These are phyloP conservation scores for Daedaleopsis sinensis DNA, from an alignment of 768 basidiomycete genomes.

Conservation along the genomic window DNA sequence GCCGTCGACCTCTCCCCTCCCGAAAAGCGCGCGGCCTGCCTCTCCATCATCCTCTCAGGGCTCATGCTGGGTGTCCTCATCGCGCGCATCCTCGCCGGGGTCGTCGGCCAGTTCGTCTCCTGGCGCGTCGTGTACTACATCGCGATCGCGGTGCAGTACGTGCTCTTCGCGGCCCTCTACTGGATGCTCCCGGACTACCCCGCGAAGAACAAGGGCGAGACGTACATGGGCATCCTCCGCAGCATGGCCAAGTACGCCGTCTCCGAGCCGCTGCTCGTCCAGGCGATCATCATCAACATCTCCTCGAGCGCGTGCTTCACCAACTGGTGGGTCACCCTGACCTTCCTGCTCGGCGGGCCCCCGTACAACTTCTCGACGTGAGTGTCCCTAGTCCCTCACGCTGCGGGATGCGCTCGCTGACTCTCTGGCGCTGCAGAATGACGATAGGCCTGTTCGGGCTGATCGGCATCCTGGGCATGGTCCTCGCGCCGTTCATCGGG, in stretches of 20 bases:
- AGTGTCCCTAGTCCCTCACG: slow-evolving; percentile 19
- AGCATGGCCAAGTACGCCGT: slow-evolving; percentile 78
- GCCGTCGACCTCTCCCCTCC: slow-evolving; percentile 84
- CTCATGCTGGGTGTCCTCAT: slow-evolving; percentile 75
- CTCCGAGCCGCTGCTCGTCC: slow-evolving; percentile 79
- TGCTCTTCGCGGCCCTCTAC: slow-evolving; percentile 62
- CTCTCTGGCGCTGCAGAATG: slow-evolving; percentile 34
- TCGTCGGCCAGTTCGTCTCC: slow-evolving; percentile 71
- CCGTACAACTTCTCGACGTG: slow-evolving; percentile 79
- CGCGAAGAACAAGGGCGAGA: slow-evolving; percentile 64
- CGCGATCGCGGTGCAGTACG: slow-evolving; percentile 67
- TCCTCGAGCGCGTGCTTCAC: slow-evolving; percentile 58
- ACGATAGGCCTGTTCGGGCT: slow-evolving; percentile 53
- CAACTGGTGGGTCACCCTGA: slow-evolving; percentile 57
- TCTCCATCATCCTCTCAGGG: slow-evolving; percentile 69
- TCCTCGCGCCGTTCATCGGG: slow-evolving; percentile 70
- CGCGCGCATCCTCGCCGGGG: slow-evolving; percentile 73
- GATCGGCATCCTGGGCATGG: slow-evolving; percentile 55
- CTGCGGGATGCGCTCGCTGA: not conserved
- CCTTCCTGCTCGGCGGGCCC: slow-evolving; percentile 76
- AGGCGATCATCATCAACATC: slow-evolving; percentile 65
- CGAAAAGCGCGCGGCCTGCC: slow-evolving; percentile 67
- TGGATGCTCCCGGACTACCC: slow-evolving; percentile 80
- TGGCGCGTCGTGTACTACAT: slow-evolving; percentile 82
- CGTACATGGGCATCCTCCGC: slow-evolving; percentile 68